These are phyloP conservation scores for Xylaria sp. DNA, from an alignment of 2,329 filamentous ascomycete species.

Conservation along the genomic window DNA sequence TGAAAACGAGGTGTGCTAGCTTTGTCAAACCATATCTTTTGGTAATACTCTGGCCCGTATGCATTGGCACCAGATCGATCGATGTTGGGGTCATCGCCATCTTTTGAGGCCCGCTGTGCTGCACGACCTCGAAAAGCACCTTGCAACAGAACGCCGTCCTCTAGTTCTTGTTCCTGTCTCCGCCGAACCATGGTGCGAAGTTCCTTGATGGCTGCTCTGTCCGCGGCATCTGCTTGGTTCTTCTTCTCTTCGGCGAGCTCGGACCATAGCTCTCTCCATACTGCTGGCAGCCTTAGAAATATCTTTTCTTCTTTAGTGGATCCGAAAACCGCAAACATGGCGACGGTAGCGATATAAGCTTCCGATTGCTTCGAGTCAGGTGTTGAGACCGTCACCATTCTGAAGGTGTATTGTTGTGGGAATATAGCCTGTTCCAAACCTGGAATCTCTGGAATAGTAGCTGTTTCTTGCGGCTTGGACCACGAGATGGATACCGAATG, in stretches of 20 bases:
- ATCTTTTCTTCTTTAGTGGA: conserved; percentile 86
- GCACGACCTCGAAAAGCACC: conserved; percentile 77
- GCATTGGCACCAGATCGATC: conserved; percentile 57
- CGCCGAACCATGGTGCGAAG: conserved; percentile 77
- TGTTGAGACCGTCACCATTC: conserved; percentile 79
- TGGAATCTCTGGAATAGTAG: conserved; percentile 51
- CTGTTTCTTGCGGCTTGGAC: conserved; percentile 76
- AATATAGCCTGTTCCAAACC: conserved; percentile 59
- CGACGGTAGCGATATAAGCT: conserved; percentile 82
- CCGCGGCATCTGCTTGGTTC: conserved; percentile 73
- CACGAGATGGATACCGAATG: conserved; percentile 80
- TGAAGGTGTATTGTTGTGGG: conserved; percentile 70
- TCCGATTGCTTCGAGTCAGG: conserved; percentile 85
- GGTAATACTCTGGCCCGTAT: conserved; percentile 61
- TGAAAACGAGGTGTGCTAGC: conserved; percentile 71
- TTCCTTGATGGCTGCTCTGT: conserved; percentile 74
- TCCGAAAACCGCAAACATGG: conserved; percentile 83
- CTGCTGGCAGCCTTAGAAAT: conserved; percentile 77
- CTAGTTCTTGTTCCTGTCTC: conserved; percentile 74
- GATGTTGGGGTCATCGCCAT: conserved; percentile 58
- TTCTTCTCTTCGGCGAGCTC: conserved; percentile 80
- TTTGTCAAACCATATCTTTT: conserved; percentile 70
- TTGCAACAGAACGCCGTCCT: conserved; percentile 79
- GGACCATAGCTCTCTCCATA: conserved; percentile 87
- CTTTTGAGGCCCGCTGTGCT: conserved; percentile 58